Conservation (phyloP, 2,329 filamentous ascomycete species). For the Xylariaceae sp. region DNA sequence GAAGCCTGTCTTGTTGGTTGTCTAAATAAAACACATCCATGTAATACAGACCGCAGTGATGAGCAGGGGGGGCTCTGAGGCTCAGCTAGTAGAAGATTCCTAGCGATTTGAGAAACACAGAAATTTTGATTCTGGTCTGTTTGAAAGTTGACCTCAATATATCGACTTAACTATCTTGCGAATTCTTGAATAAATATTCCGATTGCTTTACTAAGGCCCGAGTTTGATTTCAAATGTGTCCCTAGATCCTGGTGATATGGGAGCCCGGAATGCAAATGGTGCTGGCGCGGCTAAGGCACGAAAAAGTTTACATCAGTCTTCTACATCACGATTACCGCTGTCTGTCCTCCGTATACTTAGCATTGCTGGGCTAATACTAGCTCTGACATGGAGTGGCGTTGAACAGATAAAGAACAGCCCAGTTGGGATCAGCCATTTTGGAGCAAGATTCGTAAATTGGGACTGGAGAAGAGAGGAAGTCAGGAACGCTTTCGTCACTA, state of each 20-base stretch:
- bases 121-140: neutral
- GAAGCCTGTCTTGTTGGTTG: neutral
- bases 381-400: neutral
- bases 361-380: neutral
- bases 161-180: neutral
- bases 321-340: neutral
- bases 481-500: constrained; percentile 75
- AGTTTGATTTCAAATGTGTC: neutral
- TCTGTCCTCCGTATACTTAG: neutral
- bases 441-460: constrained; percentile 15
- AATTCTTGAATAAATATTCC: neutral
- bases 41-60: neutral
- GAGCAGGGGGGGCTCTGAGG: neutral
- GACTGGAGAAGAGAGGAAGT: constrained; percentile 22
- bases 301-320: neutral
- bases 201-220: neutral
- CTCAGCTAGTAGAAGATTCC: neutral
- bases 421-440: constrained; percentile 18
- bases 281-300: neutral
- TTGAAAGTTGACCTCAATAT: neutral
- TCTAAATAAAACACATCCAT: neutral
- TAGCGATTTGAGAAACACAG: neutral
- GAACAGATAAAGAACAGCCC: constrained; percentile 14
- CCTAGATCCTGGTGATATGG: neutral
- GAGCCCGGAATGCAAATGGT: neutral